phyloP scores from a whole-genome alignment of 2,329 filamentous ascomycete genomes.

The Zasmidium cellare region DNA sequence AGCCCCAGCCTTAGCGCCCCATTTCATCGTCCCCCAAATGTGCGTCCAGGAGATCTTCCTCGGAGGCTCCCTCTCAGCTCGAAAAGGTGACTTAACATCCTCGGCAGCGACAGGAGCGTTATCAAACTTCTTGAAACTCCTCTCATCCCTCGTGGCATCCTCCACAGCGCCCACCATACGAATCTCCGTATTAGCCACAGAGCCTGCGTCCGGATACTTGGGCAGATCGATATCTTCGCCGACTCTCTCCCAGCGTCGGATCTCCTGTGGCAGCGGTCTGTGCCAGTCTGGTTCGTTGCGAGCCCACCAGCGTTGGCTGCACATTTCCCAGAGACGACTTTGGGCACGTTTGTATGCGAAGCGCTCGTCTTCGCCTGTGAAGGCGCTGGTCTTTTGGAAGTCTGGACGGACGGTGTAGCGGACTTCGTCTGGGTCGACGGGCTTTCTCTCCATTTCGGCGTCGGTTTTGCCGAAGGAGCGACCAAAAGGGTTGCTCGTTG shows the following conservation, averaged over 20 bases:
- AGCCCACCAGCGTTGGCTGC: constrained; percentile 69
- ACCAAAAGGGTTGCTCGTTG: constrained; percentile 35
- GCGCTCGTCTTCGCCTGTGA: constrained; percentile 78
- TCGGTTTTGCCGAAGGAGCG: constrained; percentile 35
- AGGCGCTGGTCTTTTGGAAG: constrained; percentile 66
- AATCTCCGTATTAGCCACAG: constrained; percentile 16
- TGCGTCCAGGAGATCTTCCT: constrained; percentile 55
- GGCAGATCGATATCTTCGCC: constrained; percentile 5
- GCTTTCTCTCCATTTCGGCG: constrained; percentile 34
- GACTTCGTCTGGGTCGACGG: constrained; percentile 35
- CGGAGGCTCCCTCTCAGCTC: constrained; percentile 45
- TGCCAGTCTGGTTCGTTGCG: constrained; percentile 64
- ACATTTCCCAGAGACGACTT: constrained; percentile 81
- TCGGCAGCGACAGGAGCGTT: constrained; percentile 24
- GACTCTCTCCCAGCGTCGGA: constrained; percentile 64
- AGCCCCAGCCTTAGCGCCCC: constrained; percentile 49
- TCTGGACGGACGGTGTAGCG: constrained; percentile 46
- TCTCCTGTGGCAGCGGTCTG: constrained; percentile 63
- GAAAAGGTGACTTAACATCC: constrained; percentile 37
- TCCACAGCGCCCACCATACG: constrained; percentile 23
- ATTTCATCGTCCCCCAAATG: constrained; percentile 55
- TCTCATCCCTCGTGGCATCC: constrained; percentile 34
- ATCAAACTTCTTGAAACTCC: constrained; percentile 44
- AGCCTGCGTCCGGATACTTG: constrained; percentile 5
- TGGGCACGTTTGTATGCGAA: constrained; percentile 79